Base-by-base conservation (phyloP, 2,329 filamentous ascomycete genomes). In the Geosmithia morbida region DNA sequence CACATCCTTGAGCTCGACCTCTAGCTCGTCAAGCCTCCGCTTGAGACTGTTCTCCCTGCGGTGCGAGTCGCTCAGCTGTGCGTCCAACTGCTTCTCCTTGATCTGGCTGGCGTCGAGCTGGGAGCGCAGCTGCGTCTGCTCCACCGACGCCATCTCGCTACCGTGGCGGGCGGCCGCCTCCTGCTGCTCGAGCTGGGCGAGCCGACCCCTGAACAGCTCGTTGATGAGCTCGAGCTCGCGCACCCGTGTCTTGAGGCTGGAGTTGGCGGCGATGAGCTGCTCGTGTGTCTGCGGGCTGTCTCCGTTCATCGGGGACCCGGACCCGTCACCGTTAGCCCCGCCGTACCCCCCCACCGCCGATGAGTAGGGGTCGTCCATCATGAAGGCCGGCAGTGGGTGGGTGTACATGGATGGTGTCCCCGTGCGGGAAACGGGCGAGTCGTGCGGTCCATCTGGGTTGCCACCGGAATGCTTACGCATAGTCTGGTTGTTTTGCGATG, bases 221-320 rank as follows among this genome's bases (percentile, higher is more conserved):
- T 89, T 96, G 69, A 98, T 96, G 46, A 98, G 77, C 61, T 98
- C 92, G 20, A 98, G 75, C 63, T 98, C 92, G 55, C 83, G 92
- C 33, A 98, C 90, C 41, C 92, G 82, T 1, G 92, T 98, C 67
- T 94, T 94, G n/a, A 97, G 72, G 46, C 81, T 83, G 5, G 85
- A 85, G 62, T 94, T 95, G 51, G 83, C 78, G 2, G 83, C 82
- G 46, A 87, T 70, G 20, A 94, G 75, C 51, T 85, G 81, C 59
- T 95, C 86, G 61, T 87, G 87, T 2, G 82, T 83, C 59, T 87
- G 83, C 1, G 85, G 79, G 13, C 78, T 71, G 22, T 82, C 75
- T 48, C 70, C 74, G 52, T 72, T 77, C 52, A 72, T 55, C 7
- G 70, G 71, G 16, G 72, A 72, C 11, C 61, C 60, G 1, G 66